Conservation (phyloP, 2,329 filamentous ascomycete species). For the Ambrosiella cleistominuta region DNA sequence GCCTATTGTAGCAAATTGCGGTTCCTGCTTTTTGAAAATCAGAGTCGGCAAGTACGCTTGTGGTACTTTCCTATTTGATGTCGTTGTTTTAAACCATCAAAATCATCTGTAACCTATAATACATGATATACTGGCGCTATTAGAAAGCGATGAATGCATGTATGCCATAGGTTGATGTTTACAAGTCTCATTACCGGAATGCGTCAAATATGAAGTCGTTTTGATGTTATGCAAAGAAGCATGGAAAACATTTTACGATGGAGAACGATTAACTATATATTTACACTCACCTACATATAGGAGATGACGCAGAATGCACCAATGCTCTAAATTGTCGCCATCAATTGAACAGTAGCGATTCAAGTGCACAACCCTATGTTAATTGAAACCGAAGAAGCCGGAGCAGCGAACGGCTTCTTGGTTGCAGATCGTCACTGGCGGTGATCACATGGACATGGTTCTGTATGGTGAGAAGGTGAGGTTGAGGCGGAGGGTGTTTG, state of each 20-base stretch:
- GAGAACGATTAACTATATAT: no score
- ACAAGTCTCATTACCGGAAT: background rate
- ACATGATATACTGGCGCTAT: background rate
- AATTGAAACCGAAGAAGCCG: background rate
- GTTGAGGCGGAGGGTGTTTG: background rate
- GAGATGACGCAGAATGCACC: background rate
- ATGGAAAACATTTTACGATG: no score
- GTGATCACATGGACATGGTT: background rate
- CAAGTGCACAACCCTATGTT: background rate
- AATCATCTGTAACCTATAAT: background rate
- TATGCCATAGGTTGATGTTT: background rate
- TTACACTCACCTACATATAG: background rate
- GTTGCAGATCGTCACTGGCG: background rate
- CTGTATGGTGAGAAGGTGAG: background rate
- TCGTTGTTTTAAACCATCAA: background rate
- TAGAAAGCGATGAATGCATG: background rate
- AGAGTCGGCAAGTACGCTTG: background rate
- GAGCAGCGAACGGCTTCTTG: background rate
- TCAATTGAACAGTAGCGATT: background rate
- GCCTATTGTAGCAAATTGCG: background rate
- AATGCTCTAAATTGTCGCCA: no score
- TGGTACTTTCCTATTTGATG: slow-evolving; percentile 6
- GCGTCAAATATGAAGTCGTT: no score
- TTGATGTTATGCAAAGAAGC: no score
- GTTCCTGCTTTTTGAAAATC: background rate